Base-by-base conservation (phyloP, 306 rosid genomes). In the Myrica gale region DNA sequence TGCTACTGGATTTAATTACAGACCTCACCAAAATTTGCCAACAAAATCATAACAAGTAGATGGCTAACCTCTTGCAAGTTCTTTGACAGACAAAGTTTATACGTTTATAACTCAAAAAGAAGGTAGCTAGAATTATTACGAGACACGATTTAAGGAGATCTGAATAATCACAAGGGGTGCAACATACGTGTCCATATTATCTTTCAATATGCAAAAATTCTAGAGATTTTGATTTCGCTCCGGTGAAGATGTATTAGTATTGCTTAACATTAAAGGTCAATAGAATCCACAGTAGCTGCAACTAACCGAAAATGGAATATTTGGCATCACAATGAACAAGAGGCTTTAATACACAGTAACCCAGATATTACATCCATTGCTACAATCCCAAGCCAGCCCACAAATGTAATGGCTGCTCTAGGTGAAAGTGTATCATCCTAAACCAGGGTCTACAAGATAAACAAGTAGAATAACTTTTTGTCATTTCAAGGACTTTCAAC, bases 401-500 rank as follows among this genome's bases (percentile, higher is more conserved):
- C 8, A 42, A 58, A 19, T 42, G 47, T 69, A 65, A 67, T 37
- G 21, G 26, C 5, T 48, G 74, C 20, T 37, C 56, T 16, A 76
- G 77, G 66, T 56, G 21, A 51, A 43, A 26, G 70, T 39, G 65
- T 47, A 1, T 6, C 13, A 65, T 75, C 21, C 45, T 43, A 45
- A 46, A 66, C 44, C 52, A 61, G 21, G 17, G 41, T 61, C 73
- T 67, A 76, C 57, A 68, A 47, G 23, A 6, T 7, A 0, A 79
- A 79, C 56, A 75, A 39, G 39, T 50, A 52, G 3, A 13, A 47
- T 23, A 32, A 39, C 43, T 69, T 71, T 7, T 67, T 26, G 54
- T 58, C 57, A 62, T 68, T 37, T 56, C 44, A 45, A 55, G 6
- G 56, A 43, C 74, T 71, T 82, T 51, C 48, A 68, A 61, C 69